Evolutionary conservation across 306 rosid species (phyloP), one percentile per base, ranked within the genome.

Genomic region (Gastrolobium villosum): DNA sequence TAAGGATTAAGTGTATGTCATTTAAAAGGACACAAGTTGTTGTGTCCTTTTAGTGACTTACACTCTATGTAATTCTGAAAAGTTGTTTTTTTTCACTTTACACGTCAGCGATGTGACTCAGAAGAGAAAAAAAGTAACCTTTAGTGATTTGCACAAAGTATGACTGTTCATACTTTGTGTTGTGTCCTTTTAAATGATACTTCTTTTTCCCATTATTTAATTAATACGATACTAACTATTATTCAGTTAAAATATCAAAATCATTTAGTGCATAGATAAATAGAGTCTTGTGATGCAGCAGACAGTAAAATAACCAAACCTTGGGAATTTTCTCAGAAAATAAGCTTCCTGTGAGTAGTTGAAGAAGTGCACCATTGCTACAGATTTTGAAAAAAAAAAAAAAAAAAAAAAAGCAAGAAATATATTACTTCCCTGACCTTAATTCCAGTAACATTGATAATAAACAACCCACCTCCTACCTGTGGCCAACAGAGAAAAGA

Each of bases 401-500:
- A n/a, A 61, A 32, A 43, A 57, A 15, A 65, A 34, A 65, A 15
- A 72, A 28, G 7, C 49, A 46, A 82, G 14, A 65, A 76, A 30
- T 39, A 5, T 1, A 36, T 82, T 70, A 75, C 66, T 40, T 48
- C 26, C 35, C 50, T 14, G 15, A 76, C 74, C 28, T 40, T 50
- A 41, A 28, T 59, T 75, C 86, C 26, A 50, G 34, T 41, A 32
- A 75, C 84, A 85, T 77, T 65, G 83, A 87, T 62, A 60, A 60
- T 64, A 44, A 70, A 55, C 34, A 70, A 66, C 46, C 35, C 28
- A 59, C 79, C 35, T 79, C 82, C 56, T 74, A 92, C 98, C 98
- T 94, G 79, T 93, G 99, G 62, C 97, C 99, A 78, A 95, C 96
- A 32, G 88, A 88, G 74, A 92, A 92, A 26, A 95, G 76, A 2